Percentiles rank a stretch among this genome's conserved stretches.
phyloP scores from a whole-genome alignment of 495 filamentous ascomycete genomes.

The Clohesyomyces aquaticus region DNA sequence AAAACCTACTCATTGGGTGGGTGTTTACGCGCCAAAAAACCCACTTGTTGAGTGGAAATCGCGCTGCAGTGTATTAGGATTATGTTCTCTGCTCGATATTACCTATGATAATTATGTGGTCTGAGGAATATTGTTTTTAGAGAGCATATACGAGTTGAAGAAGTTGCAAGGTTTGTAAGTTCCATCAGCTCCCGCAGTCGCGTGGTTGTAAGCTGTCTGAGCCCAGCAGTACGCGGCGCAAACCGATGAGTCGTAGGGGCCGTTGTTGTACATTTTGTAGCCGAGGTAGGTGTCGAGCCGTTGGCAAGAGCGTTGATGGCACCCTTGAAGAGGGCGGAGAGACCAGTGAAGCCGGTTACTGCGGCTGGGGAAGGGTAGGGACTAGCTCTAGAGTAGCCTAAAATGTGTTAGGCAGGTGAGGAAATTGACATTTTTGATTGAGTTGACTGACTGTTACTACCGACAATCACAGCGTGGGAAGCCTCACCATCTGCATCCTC shows the following conservation, averaged over 20 bases:
- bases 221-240: too few relatives aligned
- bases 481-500: constrained; percentile 8
- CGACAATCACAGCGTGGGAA: constrained; percentile 37
- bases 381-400: background rate
- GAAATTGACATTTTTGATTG: background rate
- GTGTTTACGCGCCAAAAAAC: too few relatives aligned
- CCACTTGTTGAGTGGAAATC: too few relatives aligned
- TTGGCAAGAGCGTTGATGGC: too few relatives aligned
- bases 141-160: constrained; percentile 55
- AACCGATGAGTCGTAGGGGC: constrained; percentile 50
- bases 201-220: constrained; percentile 47
- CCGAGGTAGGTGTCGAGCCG: too few relatives aligned
- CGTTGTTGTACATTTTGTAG: constrained; percentile 49
- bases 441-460: constrained; percentile 26
- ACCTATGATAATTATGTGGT: too few relatives aligned
- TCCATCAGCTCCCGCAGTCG: constrained; percentile 32
- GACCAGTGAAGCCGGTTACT: constrained; percentile 42
- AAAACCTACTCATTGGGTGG: too few relatives aligned
- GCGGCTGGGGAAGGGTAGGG: constrained; percentile 25
- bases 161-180: constrained; percentile 47
- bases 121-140: constrained; percentile 48
- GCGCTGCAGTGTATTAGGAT: too few relatives aligned
- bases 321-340: constrained; percentile 25
- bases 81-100: too few relatives aligned
- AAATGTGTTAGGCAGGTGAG: background rate